Percentiles rank a stretch among this genome's conserved stretches.
These are phyloP conservation scores for Vairimorpha necatrix DNA, from an alignment of 371 early-diverging fungal species.

Conservation along the genomic window DNA sequence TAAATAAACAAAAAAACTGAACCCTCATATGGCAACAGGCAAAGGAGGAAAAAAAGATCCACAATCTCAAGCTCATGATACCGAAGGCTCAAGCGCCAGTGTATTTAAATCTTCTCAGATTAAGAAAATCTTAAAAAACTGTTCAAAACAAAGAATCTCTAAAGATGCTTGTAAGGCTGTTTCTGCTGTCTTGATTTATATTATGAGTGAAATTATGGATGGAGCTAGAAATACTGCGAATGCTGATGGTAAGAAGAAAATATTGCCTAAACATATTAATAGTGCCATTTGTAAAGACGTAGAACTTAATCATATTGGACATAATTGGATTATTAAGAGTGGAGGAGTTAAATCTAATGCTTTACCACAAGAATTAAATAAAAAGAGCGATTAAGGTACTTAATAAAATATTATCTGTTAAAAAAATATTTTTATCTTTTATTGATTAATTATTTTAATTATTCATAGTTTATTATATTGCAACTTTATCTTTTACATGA, in stretches of 20 bases:
- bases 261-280: constrained; percentile 65
- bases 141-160: constrained; percentile 61
- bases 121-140: constrained; percentile 60
- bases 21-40: constrained; percentile 46
- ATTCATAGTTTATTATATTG: neutral
- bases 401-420: neutral
- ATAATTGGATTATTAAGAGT: constrained; percentile 60
- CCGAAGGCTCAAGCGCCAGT: constrained; percentile 24
- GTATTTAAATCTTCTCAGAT: constrained; percentile 62
- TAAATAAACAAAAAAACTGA: constrained; percentile 35
- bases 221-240: constrained; percentile 60
- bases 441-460: neutral
- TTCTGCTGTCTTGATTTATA: constrained; percentile 55
- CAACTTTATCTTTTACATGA: neutral
- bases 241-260: constrained; percentile 64
- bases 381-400: constrained; percentile 15
- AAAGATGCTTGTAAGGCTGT: constrained; percentile 59
- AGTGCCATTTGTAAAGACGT: constrained; percentile 60
- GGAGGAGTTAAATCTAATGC: constrained; percentile 54
- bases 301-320: constrained; percentile 58
- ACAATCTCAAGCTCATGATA: constrained; percentile 53
- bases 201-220: constrained; percentile 63
- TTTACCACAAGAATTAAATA: constrained; percentile 1
- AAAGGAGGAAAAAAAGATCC: constrained; percentile 65
- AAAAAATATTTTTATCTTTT: neutral